Conservation (phyloP, 345 rosid species). For the Dipteronia sinensis region DNA sequence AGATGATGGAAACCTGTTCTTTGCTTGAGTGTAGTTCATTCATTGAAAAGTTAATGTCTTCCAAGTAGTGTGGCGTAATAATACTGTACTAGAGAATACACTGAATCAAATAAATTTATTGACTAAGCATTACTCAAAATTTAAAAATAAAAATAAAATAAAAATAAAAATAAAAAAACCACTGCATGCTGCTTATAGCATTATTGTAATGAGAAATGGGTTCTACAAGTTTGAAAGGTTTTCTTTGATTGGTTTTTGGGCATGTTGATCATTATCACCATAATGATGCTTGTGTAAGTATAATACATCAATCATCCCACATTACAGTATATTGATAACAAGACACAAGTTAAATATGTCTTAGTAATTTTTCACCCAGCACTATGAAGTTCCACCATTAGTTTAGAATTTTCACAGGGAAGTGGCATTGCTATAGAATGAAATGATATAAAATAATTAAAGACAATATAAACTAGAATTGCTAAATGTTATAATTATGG, state of each 20-base stretch:
- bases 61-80: constrained; percentile 85
- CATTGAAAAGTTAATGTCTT: constrained; percentile 74
- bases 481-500: not conserved
- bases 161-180: not conserved
- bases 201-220: not conserved
- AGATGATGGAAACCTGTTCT: constrained; percentile 76
- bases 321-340: not conserved
- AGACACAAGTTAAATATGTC: not conserved
- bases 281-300: not conserved
- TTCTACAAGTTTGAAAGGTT: not conserved
- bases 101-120: constrained; percentile 19
- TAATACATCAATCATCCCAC: not conserved
- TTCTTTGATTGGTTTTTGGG: not conserved
- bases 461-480: not conserved
- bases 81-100: constrained; percentile 55
- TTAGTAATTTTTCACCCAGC: not conserved
- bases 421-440: not conserved
- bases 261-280: not conserved
- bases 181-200: not conserved
- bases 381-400: not conserved
- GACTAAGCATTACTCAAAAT: constrained; percentile 3
- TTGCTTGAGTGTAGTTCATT: constrained; percentile 72
- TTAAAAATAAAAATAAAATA: not conserved
- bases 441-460: not conserved
- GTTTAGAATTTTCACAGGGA: not conserved